Conservation (phyloP, 768 basidiomycete genomes). For the Xerocomus potaroensis region DNA sequence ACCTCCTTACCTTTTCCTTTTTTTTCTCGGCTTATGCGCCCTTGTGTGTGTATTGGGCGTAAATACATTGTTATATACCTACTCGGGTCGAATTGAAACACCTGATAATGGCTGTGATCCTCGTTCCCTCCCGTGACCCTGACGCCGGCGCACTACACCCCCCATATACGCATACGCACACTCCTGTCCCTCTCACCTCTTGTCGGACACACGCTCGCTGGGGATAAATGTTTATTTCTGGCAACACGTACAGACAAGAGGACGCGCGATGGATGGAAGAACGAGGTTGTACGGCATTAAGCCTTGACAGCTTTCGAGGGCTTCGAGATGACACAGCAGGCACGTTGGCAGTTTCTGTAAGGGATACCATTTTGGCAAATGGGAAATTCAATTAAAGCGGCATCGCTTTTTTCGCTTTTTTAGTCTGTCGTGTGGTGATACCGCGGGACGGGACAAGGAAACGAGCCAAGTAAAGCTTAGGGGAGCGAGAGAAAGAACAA, state of each 20-base stretch:
- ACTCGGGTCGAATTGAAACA: neutral
- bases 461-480: too few species aligned
- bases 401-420: constrained; percentile 16
- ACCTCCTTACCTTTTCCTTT: constrained; percentile 14
- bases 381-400: constrained; percentile 26
- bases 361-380: constrained; percentile 18
- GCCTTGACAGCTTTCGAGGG: constrained; percentile 18
- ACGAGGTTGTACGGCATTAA: too few species aligned
- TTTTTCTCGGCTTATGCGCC: too few species aligned
- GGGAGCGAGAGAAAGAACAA: too few species aligned
- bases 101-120: neutral
- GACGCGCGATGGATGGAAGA: too few species aligned
- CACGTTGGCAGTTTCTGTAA: constrained; percentile 10
- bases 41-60: too few species aligned
- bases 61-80: neutral
- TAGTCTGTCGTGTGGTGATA: constrained; percentile 11
- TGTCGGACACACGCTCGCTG: too few species aligned
- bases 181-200: neutral
- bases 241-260: too few species aligned
- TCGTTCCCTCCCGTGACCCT: neutral
- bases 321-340: constrained; percentile 6
- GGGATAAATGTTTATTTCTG: too few species aligned
- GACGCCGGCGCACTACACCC: too few species aligned
- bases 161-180: too few species aligned
- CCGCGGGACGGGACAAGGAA: too few species aligned